Evolutionary conservation across 306 rosid species (phyloP), one percentile per base, ranked within the genome.

Genomic region (Inga laurina): DNA sequence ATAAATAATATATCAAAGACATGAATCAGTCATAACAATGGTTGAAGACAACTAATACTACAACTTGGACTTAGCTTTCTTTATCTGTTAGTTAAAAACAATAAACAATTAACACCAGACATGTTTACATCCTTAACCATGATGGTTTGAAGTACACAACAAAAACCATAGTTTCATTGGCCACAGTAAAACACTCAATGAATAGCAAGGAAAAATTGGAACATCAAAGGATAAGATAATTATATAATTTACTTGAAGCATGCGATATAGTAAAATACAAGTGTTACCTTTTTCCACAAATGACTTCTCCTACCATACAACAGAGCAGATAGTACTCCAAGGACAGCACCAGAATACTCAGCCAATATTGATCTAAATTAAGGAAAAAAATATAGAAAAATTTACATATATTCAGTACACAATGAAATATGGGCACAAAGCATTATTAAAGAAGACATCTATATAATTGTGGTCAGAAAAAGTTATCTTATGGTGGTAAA

Each of bases 261-360:
- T 56, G 69, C 10, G 77, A 34, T 13, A 49, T 62, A 57, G 30
- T 79, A 79, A 19, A 27, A 78, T 32, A 49, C 74, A 70, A 52
- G 77, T 45, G 11, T 79, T 81, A 97, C 99, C 99, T 97, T 97
- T 87, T 90, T 97, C 99, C 97, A 94, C 66, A 92, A 48, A 73
- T 92, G 85, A 73, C 94, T 86, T 85, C 88, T 91, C 80, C 94
- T 88, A 49, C 99, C 98, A 83, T 94, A 94, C 75, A 97, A 84
- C 48, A 97, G 93, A 72, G 93, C 97, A 75, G 99, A 97, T 48
- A 94, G 89, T 71, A 94, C 98, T 81, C 99, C 98, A 82, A 97
- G 99, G 81, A 92, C 91, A 82, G 99, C 97, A 80, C 98, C 98
- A 81, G 99, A 94, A 88, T 97, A 97, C 90, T 97, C 99, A 3